A percentile compares a stretch with the other conserved stretches of the same genome.
Evolutionary conservation across 192 early-diverging fungal species (phyloP).

Genomic region (Coemansia sp.): DNA sequence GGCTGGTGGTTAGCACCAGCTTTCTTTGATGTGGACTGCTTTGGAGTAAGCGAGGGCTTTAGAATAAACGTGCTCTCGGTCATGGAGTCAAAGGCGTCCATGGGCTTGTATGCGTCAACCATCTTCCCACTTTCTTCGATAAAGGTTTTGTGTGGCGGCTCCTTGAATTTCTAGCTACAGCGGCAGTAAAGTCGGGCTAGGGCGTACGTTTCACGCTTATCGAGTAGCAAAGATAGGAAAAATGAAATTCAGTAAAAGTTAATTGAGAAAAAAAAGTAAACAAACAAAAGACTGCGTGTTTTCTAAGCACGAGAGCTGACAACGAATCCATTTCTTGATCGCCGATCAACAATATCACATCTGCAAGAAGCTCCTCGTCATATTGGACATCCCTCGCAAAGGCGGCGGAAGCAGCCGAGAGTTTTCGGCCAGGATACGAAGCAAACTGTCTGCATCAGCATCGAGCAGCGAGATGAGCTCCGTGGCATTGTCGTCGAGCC

Average conservation of each 20-base stretch:
- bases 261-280: slow-evolving; percentile 1
- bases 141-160: no score
- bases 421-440: slow-evolving; percentile 21
- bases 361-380: slow-evolving; percentile 45
- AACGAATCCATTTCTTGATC: background rate
- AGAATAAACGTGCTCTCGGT: slow-evolving; percentile 58
- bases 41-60: slow-evolving; percentile 19
- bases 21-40: slow-evolving; percentile 9
- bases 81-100: slow-evolving; percentile 55
- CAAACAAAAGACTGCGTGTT: background rate
- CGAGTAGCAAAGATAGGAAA: background rate
- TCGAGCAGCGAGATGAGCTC: slow-evolving; percentile 45
- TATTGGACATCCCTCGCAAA: slow-evolving; percentile 38
- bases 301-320: background rate
- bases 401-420: slow-evolving; percentile 29
- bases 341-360: slow-evolving; percentile 9
- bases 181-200: no score
- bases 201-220: no score
- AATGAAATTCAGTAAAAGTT: background rate
- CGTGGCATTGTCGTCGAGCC: slow-evolving; percentile 29
- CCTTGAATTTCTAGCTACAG: no score
- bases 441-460: slow-evolving; percentile 30
- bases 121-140: slow-evolving; percentile 9
- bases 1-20: slow-evolving; percentile 3
- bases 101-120: slow-evolving; percentile 41